Evolutionary conservation across 768 basidiomycete genomes (phyloP), one percentile per base, ranked within the genome.

Genomic region (Boletus tylopilopsis): DNA sequence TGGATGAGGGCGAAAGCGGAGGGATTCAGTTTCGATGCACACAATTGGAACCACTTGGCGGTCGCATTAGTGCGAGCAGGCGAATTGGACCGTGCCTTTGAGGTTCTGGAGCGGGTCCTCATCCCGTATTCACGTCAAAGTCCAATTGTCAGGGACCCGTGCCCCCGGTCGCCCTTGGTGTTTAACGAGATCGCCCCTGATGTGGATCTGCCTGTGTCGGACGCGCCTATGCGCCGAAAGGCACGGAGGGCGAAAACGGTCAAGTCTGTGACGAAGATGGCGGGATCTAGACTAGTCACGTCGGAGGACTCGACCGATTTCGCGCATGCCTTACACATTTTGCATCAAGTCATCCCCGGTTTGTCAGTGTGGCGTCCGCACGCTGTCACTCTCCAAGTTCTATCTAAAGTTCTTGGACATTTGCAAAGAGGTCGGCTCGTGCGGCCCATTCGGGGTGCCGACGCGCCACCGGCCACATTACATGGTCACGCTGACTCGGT

Each of bases 41-140:
- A 87, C 59, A 97, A 96, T 65, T 98, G 92, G 89, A 96, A 95
- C 60, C 83, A 90, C 59, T 76, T 96, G 23, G 77, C 76, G 22
- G 73, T 86, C 10, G 86, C 84, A 13, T 76, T 94, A 21, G 74
- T 92, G 33, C 82, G 88, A 25, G 90, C 87, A 0, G 90, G 89
- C 22, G 80, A 94, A 60, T 70, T 82, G n/a, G 82, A 86, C 57
- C 84, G 85, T 38, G 92, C 90, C 9, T 93, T 94, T 67, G 82
- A 86, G 57, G 74, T 94, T 29, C 65, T 91, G 35, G 90, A 97
- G 63, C 74, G 77, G 45, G 81, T 96, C 37, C 73, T 96, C 44
- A 59, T 93, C 22, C 84, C 81, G 0, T 78, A 78, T 57, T 75
- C 77, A 37, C 68, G 60, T 21, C 67, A 68, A 53, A 63, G 42